These are phyloP conservation scores for Paraphoma chrysanthemicola DNA, from an alignment of 2,329 filamentous ascomycete species.

Conservation along the genomic window DNA sequence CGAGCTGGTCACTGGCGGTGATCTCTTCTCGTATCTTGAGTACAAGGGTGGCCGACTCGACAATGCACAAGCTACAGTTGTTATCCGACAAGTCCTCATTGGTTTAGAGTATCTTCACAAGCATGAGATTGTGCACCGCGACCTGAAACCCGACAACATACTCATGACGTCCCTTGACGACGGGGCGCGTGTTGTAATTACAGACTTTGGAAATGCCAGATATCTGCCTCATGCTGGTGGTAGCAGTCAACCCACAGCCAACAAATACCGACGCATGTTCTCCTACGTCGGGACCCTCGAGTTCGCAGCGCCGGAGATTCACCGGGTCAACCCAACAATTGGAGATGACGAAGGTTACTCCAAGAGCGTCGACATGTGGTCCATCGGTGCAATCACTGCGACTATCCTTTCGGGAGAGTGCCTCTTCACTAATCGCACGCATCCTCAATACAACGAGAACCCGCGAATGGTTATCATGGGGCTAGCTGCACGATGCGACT, in stretches of 20 bases:
- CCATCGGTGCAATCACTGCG: slow-evolving; percentile 63
- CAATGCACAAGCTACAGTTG: slow-evolving; percentile 61
- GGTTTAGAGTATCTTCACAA: slow-evolving; percentile 66
- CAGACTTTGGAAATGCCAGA: slow-evolving; percentile 66
- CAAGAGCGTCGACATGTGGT: slow-evolving; percentile 68
- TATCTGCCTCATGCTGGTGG: slow-evolving; percentile 33
- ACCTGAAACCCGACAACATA: slow-evolving; percentile 70
- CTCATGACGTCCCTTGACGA: slow-evolving; percentile 62
- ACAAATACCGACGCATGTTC: slow-evolving; percentile 55
- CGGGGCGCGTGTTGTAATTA: slow-evolving; percentile 62
- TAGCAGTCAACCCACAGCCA: background rate
- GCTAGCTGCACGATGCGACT: slow-evolving; percentile 50
- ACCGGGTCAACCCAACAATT: slow-evolving; percentile 36
- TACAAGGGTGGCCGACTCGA: slow-evolving; percentile 55
- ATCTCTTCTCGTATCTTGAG: slow-evolving; percentile 66
- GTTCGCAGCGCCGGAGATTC: slow-evolving; percentile 63
- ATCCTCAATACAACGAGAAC: slow-evolving; percentile 35
- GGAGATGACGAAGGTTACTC: slow-evolving; percentile 57
- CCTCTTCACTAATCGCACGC: slow-evolving; percentile 51
- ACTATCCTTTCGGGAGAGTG: slow-evolving; percentile 59
- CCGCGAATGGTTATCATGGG: slow-evolving; percentile 36
- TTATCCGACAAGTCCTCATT: slow-evolving; percentile 63
- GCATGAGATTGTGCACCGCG: slow-evolving; percentile 64
- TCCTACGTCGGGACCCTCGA: slow-evolving; percentile 63
- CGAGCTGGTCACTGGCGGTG: slow-evolving; percentile 66